A percentile compares a stretch with the other conserved stretches of the same genome.
These are phyloP conservation scores for Chlamydomonas sphaeroides DNA, from an alignment of 139 green algal genomes.

Conservation along the genomic window DNA sequence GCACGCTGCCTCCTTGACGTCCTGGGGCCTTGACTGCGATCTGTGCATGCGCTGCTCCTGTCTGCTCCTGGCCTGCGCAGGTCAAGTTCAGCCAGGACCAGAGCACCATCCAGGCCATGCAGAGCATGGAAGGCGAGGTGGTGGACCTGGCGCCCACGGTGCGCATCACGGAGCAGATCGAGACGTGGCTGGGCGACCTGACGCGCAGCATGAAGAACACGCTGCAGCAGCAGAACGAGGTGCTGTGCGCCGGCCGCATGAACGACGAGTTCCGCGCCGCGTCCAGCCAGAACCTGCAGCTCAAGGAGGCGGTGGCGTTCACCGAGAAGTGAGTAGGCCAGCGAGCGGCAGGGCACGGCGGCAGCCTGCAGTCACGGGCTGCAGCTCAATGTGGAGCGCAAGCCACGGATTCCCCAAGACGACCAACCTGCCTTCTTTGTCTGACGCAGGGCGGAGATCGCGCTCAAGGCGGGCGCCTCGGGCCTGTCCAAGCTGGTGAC, in stretches of 20 bases:
- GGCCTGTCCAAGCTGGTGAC: conserved; percentile 50
- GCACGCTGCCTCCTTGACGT: too few species aligned
- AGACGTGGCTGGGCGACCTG: conserved; percentile 74
- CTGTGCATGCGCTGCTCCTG: too few species aligned
- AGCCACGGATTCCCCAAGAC: too few species aligned
- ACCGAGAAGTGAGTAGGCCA: conserved; percentile 64
- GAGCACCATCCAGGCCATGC: conserved; percentile 67
- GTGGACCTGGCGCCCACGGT: conserved; percentile 73
- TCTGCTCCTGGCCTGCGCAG: conserved; percentile 7
- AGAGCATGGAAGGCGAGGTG: conserved; percentile 70
- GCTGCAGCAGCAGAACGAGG: conserved; percentile 58
- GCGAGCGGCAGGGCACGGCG: too few species aligned
- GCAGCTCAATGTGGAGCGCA: too few species aligned
- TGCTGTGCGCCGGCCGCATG: conserved; percentile 45
- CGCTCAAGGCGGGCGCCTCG: conserved; percentile 48
- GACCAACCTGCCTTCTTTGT: neutral
- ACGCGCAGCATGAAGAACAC: conserved; percentile 54
- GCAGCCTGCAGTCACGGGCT: too few species aligned
- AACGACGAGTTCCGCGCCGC: conserved; percentile 60
- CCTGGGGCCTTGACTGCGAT: too few species aligned
- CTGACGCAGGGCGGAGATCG: conserved; percentile 45
- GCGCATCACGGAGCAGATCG: conserved; percentile 58
- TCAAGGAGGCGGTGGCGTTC: conserved; percentile 73
- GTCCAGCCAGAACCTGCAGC: conserved; percentile 69
- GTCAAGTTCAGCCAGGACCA: conserved; percentile 63